Percentiles rank a stretch among this genome's conserved stretches.
These are phyloP conservation scores for Lavandula angustifolia DNA, from an alignment of 257 asterid species.

Conservation along the genomic window DNA sequence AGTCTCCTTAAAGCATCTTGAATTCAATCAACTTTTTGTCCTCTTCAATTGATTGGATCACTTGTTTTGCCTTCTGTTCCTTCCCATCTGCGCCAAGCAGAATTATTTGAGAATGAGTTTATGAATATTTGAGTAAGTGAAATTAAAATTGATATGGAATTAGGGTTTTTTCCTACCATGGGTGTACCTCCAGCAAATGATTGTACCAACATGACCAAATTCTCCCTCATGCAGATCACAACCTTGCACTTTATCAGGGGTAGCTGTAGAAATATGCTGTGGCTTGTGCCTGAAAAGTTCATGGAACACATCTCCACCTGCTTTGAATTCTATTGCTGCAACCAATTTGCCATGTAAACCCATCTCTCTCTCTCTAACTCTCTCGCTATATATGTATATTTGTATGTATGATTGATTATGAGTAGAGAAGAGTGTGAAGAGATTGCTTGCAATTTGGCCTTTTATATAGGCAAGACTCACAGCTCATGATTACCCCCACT, in stretches of 20 bases:
- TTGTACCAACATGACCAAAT: slow-evolving; percentile 16
- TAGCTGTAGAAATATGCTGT: background rate
- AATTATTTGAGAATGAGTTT: too few species aligned
- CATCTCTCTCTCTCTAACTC: background rate
- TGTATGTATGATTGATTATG: background rate
- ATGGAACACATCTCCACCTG: slow-evolving; percentile 24
- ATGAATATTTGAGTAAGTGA: too few species aligned
- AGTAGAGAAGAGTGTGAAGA: background rate
- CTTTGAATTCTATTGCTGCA: slow-evolving; percentile 20
- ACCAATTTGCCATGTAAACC: slow-evolving; percentile 11
- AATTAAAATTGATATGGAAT: too few species aligned
- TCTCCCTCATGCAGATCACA: slow-evolving; percentile 1
- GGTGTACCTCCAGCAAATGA: slow-evolving; percentile 19
- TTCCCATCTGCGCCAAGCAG: background rate
- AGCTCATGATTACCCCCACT: background rate
- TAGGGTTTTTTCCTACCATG: background rate
- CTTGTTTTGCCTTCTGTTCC: background rate
- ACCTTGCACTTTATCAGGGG: background rate
- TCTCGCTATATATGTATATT: background rate
- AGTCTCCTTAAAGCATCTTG: background rate
- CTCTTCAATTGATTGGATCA: slow-evolving; percentile 3
- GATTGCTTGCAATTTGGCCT: background rate
- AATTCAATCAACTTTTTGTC: slow-evolving; percentile 6
- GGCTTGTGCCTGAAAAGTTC: slow-evolving; percentile 14
- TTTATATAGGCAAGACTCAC: slow-evolving; percentile 1